Evolutionary conservation across 768 basidiomycete genomes (phyloP).

Genomic region (Termitomyces sp.): DNA sequence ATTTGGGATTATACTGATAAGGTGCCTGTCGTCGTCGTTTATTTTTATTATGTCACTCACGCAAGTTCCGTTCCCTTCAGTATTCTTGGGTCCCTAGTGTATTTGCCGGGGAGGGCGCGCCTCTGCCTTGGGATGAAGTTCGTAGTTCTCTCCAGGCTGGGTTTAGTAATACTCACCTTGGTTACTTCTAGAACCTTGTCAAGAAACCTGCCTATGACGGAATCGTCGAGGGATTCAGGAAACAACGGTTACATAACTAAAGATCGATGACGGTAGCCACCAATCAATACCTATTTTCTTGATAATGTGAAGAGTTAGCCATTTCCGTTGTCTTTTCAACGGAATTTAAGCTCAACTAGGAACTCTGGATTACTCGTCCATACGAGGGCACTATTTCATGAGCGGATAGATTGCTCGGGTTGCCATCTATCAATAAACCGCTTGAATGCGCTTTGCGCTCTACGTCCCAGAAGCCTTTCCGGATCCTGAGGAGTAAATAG

Average conservation of each 20-base stretch:
- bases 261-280: not conserved
- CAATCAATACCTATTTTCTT: not conserved
- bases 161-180: not conserved
- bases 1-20: slow-evolving; percentile 42
- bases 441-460: not conserved
- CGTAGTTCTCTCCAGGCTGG: not conserved
- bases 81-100: slow-evolving; percentile 35
- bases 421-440: no score
- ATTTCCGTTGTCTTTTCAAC: no score
- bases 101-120: slow-evolving; percentile 33
- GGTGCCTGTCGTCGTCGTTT: slow-evolving; percentile 8
- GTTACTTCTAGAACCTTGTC: slow-evolving; percentile 23
- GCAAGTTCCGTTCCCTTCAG: not conserved
- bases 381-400: no score
- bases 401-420: no score
- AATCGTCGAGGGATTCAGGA: slow-evolving; percentile 28
- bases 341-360: not conserved
- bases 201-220: slow-evolving; percentile 41
- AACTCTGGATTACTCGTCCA: not conserved
- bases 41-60: not conserved
- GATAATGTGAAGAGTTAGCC: no score
- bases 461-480: not conserved
- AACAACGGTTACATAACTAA: not conserved
- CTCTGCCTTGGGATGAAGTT: slow-evolving; percentile 19
- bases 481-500: not conserved